Conservation (phyloP, 2,329 filamentous ascomycete species). For the Aspergillus hiratsukae region DNA sequence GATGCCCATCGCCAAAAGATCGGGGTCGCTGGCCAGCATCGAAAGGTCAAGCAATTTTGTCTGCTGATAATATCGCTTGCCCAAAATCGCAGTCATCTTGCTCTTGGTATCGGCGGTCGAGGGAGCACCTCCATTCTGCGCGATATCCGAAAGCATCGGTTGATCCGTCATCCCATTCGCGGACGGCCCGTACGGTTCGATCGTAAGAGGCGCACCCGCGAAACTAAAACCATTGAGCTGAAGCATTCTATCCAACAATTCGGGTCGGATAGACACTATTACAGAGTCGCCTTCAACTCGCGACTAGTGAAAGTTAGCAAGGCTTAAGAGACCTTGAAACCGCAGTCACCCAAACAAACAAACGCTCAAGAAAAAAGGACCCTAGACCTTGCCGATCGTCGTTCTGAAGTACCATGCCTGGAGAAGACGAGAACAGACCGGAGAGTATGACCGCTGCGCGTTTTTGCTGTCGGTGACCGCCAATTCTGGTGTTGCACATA, state of each 20-base stretch:
- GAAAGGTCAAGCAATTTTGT: conserved; percentile 79
- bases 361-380: conserved; percentile 22
- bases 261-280: conserved; percentile 61
- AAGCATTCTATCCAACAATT: conserved; percentile 60
- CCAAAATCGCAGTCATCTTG: conserved; percentile 67
- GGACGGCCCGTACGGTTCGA: conserved; percentile 45
- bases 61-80: conserved; percentile 65
- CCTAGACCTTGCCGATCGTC: conserved; percentile 33
- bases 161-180: conserved; percentile 18
- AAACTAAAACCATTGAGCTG: conserved; percentile 67
- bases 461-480: conserved; percentile 37
- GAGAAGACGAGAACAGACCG: conserved; percentile 37
- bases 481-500: conserved; percentile 56
- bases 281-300: conserved; percentile 64
- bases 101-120: conserved; percentile 58
- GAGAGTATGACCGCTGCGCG: conserved; percentile 31
- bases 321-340: conserved; percentile 46
- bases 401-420: conserved; percentile 42
- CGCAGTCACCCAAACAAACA: conserved; percentile 36
- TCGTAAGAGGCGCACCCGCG: conserved; percentile 57
- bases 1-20: conserved; percentile 69
- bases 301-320: conserved; percentile 70
- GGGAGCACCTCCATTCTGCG: conserved; percentile 39
- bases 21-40: conserved; percentile 66
- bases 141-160: conserved; percentile 17